phyloP scores from a whole-genome alignment of 768 basidiomycete genomes.

The Trametes villosa region DNA sequence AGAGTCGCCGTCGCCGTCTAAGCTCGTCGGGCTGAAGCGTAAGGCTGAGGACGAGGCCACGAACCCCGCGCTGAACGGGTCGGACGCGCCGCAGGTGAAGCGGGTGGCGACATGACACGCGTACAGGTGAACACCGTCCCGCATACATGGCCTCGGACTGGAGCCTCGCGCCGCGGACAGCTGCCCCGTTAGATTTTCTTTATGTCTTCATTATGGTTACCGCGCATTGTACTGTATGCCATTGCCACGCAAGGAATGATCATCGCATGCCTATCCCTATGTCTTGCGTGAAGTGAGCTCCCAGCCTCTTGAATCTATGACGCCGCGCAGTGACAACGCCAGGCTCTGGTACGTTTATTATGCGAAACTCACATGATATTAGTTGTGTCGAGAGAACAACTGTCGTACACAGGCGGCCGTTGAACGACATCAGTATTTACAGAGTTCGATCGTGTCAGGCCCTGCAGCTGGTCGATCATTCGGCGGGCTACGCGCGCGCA shows the following conservation, averaged over 20 bases:
- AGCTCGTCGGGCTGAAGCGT: slow-evolving; percentile 68
- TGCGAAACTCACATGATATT: too few relatives aligned
- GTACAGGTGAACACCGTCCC: slow-evolving; percentile 11
- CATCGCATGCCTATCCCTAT: not conserved
- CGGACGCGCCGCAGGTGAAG: slow-evolving; percentile 68
- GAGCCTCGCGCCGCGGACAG: not conserved
- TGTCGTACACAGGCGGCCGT: too few relatives aligned
- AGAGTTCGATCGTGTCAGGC: too few relatives aligned
- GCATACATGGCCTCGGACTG: not conserved
- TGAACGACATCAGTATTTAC: too few relatives aligned
- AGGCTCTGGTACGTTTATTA: too few relatives aligned
- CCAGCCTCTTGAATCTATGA: not conserved
- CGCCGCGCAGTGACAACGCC: too few relatives aligned
- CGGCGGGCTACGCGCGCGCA: too few relatives aligned
- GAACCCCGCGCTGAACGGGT: slow-evolving; percentile 35
- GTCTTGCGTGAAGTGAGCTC: not conserved
- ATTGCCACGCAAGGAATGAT: slow-evolving; percentile 15
- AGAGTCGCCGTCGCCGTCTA: slow-evolving; percentile 56
- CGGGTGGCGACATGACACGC: slow-evolving; percentile 55
- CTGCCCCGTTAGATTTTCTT: slow-evolving; percentile 2
- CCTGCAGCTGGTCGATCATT: too few relatives aligned
- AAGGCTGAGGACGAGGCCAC: slow-evolving; percentile 60
- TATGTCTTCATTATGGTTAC: slow-evolving; percentile 12
- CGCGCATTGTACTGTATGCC: slow-evolving; percentile 17
- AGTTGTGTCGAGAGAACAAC: too few relatives aligned